These are phyloP conservation scores for Galeopsis tetrahit DNA, from an alignment of 257 asterid genomes.

Conservation along the genomic window DNA sequence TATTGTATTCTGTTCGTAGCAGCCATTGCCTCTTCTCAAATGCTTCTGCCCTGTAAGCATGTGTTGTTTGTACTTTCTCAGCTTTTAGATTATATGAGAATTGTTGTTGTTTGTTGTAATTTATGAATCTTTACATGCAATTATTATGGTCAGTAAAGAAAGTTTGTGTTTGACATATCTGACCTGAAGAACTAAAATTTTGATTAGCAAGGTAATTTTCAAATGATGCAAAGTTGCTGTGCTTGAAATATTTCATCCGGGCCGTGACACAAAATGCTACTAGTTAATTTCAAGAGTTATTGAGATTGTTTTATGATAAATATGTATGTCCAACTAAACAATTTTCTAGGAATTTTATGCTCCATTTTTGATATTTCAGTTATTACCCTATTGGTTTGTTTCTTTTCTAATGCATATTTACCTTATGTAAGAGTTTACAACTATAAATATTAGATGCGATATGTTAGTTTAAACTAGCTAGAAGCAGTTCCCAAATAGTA, in stretches of 20 bases:
- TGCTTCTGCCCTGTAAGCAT: constrained; percentile 71
- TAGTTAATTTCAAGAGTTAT: not conserved
- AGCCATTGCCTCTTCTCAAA: constrained; percentile 57
- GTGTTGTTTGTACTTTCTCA: constrained; percentile 53
- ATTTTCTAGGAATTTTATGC: constrained; percentile 15
- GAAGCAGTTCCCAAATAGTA: not conserved
- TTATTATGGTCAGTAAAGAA: constrained; percentile 38
- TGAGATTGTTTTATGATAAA: constrained; percentile 3
- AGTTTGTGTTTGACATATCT: constrained; percentile 22
- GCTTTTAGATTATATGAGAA: constrained; percentile 53
- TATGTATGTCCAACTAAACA: not conserved
- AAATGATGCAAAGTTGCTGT: constrained; percentile 23
- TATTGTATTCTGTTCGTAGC: constrained; percentile 40
- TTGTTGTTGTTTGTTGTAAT: constrained; percentile 50
- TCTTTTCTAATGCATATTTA: constrained; percentile 8
- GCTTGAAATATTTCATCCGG: constrained; percentile 24
- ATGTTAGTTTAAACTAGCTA: constrained; percentile 6
- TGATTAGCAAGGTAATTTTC: not conserved
- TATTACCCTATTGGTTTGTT: constrained; percentile 1
- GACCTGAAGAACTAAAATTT: constrained; percentile 24
- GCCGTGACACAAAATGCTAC: not conserved
- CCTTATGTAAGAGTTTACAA: not conserved
- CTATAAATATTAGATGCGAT: not conserved
- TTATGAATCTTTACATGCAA: constrained; percentile 37
- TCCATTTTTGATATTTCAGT: constrained; percentile 20